Evolutionary conservation across 306 rosid species (phyloP).

Genomic region (Boehmeria nivea): DNA sequence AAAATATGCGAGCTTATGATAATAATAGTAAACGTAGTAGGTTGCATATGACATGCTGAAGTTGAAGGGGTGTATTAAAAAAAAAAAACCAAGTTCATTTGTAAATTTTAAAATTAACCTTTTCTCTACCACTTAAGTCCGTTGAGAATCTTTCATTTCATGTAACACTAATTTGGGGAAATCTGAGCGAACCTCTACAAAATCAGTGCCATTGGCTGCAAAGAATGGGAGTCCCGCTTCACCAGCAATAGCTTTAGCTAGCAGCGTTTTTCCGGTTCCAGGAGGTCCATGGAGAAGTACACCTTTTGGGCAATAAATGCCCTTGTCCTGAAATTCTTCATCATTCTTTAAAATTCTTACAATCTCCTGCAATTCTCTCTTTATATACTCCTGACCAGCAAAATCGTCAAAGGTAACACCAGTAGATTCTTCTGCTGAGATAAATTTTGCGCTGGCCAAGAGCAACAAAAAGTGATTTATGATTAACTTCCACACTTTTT

Average conservation of each 20-base stretch:
- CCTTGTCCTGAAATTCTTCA: constrained; percentile 88
- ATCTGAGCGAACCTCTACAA: constrained; percentile 77
- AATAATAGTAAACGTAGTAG: no score
- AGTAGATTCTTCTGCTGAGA: constrained; percentile 96
- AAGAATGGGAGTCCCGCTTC: constrained; percentile 98
- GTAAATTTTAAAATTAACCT: no score
- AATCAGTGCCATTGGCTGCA: constrained; percentile 97
- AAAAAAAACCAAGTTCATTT: no score
- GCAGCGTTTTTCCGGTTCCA: constrained; percentile 95
- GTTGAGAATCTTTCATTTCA: neutral
- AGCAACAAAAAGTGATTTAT: constrained; percentile 20
- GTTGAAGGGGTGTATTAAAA: no score
- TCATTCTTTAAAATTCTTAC: constrained; percentile 84
- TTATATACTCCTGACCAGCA: constrained; percentile 99
- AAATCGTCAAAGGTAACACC: constrained; percentile 93
- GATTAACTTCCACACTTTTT: constrained; percentile 8
- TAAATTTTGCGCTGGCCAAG: constrained; percentile 85
- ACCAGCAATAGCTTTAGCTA: constrained; percentile 98
- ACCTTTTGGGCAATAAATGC: constrained; percentile 96
- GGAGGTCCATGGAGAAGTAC: constrained; percentile 99
- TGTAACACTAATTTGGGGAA: constrained; percentile 18
- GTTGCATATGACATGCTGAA: no score
- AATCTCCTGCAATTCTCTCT: constrained; percentile 90
- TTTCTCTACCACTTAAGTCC: no score
- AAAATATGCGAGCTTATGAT: no score